Conservation (phyloP, 148 eudicot species). For the Chenopodium album region DNA sequence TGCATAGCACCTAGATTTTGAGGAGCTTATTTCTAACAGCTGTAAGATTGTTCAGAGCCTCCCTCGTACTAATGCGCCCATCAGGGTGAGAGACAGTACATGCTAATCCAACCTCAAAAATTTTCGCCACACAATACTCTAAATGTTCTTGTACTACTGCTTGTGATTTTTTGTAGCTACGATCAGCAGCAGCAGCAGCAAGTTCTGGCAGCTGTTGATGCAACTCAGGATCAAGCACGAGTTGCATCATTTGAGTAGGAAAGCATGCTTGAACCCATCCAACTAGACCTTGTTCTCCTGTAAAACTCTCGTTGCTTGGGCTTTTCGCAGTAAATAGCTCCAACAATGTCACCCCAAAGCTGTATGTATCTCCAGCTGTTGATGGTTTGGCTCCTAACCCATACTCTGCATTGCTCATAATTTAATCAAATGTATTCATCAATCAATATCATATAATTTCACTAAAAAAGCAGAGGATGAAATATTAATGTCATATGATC, state of each 20-base stretch:
- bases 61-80: constrained; percentile 40
- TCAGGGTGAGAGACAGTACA: constrained; percentile 46
- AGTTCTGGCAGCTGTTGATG: constrained; percentile 5
- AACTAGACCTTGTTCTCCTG: constrained; percentile 34
- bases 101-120: constrained; percentile 46
- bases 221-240: constrained; percentile 32
- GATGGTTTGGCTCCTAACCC: constrained; percentile 51
- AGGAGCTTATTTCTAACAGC: constrained; percentile 21
- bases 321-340: constrained; percentile 55
- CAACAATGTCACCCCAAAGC: constrained; percentile 50
- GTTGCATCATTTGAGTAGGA: constrained; percentile 30
- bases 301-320: constrained; percentile 39
- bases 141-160: not conserved
- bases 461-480: too few species aligned
- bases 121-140: constrained; percentile 18
- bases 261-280: constrained; percentile 40
- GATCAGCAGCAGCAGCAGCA: not conserved
- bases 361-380: constrained; percentile 51
- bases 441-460: too few species aligned
- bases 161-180: not conserved
- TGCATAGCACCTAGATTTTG: constrained; percentile 1
- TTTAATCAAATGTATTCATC: not conserved
- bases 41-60: constrained; percentile 48
- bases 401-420: constrained; percentile 38
- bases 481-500: too few species aligned